These are phyloP conservation scores for Venturia oleaginea DNA, from an alignment of 2,329 filamentous ascomycete genomes.

Conservation along the genomic window DNA sequence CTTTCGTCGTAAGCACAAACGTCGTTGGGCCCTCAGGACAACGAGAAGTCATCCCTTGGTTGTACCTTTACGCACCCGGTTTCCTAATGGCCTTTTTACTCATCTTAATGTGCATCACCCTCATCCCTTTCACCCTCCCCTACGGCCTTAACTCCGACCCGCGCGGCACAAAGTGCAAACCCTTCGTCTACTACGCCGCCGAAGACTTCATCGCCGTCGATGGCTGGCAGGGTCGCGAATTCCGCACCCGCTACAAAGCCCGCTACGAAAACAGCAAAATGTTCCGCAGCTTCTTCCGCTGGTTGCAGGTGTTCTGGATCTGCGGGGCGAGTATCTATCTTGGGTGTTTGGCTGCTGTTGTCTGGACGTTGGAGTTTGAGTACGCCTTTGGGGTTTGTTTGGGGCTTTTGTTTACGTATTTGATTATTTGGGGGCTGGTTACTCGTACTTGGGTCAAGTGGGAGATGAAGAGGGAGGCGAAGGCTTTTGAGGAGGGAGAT, in stretches of 20 bases:
- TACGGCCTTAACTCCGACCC: conserved; percentile 25
- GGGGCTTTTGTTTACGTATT: conserved; percentile 23
- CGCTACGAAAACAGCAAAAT: conserved; percentile 23
- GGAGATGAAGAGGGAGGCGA: conserved; percentile 23
- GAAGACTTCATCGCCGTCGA: conserved; percentile 27
- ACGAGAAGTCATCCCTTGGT: conserved; percentile 20
- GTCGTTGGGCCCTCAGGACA: conserved; percentile 11
- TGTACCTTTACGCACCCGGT: conserved; percentile 24
- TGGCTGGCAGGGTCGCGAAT: conserved; percentile 24
- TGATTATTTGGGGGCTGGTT: conserved; percentile 20
- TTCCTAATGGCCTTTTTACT: conserved; percentile 25
- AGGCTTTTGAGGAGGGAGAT: conserved; percentile 21
- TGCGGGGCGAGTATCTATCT: conserved; percentile 22
- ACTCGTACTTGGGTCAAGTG: conserved; percentile 19
- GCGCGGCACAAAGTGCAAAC: conserved; percentile 20
- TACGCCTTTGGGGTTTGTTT: conserved; percentile 23
- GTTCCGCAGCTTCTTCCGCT: conserved; percentile 23
- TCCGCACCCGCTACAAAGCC: conserved; percentile 24
- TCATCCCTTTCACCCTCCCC: conserved; percentile 23
- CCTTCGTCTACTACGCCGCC: conserved; percentile 26
- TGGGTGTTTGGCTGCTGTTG: conserved; percentile 23
- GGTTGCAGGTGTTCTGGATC: conserved; percentile 23
- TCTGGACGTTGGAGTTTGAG: conserved; percentile 24
- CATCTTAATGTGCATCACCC: conserved; percentile 22
- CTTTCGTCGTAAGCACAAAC: conserved; percentile 19